These are phyloP conservation scores for Dactylellina haptotyla DNA, from an alignment of 2,329 filamentous ascomycete species.

Conservation along the genomic window DNA sequence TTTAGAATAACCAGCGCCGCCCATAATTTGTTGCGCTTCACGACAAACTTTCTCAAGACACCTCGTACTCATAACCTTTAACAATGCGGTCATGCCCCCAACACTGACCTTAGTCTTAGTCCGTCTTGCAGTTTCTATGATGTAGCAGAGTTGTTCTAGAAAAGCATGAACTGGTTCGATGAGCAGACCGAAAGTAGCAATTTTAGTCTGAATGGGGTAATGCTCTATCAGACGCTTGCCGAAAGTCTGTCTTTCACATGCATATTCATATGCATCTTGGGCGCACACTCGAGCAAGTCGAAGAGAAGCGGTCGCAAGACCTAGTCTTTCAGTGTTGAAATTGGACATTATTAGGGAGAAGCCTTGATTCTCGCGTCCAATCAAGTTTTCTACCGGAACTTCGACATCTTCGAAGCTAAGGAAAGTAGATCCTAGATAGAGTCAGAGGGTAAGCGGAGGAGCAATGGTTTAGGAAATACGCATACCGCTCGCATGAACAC, in stretches of 20 bases:
- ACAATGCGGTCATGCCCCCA: constrained; percentile 66
- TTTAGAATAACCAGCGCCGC: constrained; percentile 67
- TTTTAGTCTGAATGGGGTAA: constrained; percentile 71
- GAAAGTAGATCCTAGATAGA: constrained; percentile 72
- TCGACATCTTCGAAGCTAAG: constrained; percentile 80
- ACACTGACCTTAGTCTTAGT: constrained; percentile 63
- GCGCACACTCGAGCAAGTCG: constrained; percentile 72
- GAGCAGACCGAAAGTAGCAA: constrained; percentile 69
- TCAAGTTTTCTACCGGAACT: constrained; percentile 75
- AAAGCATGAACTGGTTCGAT: constrained; percentile 73
- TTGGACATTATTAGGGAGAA: constrained; percentile 81
- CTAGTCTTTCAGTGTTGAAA: constrained; percentile 80
- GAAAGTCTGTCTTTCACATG: constrained; percentile 74
- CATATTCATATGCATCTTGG: constrained; percentile 70
- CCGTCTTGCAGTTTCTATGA: constrained; percentile 64
- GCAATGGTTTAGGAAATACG: constrained; percentile 31
- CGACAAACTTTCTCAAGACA: constrained; percentile 67
- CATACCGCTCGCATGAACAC: constrained; percentile 71
- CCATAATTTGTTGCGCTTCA: constrained; percentile 69
- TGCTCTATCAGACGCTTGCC: constrained; percentile 77
- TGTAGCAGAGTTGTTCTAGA: constrained; percentile 71
- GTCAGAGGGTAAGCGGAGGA: background rate
- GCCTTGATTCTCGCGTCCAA: constrained; percentile 75
- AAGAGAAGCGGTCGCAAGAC: constrained; percentile 73
- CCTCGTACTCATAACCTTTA: constrained; percentile 67